Base-by-base conservation (phyloP, 2,329 filamentous ascomycete species). In the Penicillium sp. region DNA sequence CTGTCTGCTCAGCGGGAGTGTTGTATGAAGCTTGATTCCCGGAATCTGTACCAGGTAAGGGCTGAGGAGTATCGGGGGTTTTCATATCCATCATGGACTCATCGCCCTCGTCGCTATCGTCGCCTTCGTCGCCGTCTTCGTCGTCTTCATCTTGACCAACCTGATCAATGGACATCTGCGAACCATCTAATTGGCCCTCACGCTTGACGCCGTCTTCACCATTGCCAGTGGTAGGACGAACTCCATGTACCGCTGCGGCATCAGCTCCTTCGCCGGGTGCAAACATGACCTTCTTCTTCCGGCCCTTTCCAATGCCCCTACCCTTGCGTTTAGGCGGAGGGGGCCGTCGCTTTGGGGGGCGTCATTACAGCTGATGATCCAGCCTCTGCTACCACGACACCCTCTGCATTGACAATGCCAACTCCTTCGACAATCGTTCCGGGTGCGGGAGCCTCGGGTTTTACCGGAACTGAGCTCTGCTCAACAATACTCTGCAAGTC, bases 251-350 rank as follows among this genome's bases (percentile, higher is more conserved):
- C 26, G 59, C 53, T 23, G 70, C 57, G 32, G 68, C 70, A 56
- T 71, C 74, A 26, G 54, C 72, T 40, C 63, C 76, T 71, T 79
- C 65, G 50, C 77, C 63, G 78, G 69, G 71, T 3, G 71, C 70
- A 61, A 85, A 84, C 57, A 81, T 81, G 39, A 85, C 82, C 70
- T 87, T 90, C 74, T 87, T 89, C 80, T 88, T 93, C 58, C 85
- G 82, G 14, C 90, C 90, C 58, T 91, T 84, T 7, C 90, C 90
- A 34, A 89, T 85, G 0, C 90, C 88, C 71, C 89, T 92, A 44
- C 83, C 79, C 78, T 93, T 96, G 71, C 90, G 87, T 71, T 91
- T 91, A 0, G 89, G 89, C 1, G 89, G 88, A 27, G 87, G 87
- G 0, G 87, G 87, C 56, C 87, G 84, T 67, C 87, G 84, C 67